Evolutionary conservation across 2,329 filamentous ascomycete genomes (phyloP).

Genomic region (Scleromitrula shiraiana): DNA sequence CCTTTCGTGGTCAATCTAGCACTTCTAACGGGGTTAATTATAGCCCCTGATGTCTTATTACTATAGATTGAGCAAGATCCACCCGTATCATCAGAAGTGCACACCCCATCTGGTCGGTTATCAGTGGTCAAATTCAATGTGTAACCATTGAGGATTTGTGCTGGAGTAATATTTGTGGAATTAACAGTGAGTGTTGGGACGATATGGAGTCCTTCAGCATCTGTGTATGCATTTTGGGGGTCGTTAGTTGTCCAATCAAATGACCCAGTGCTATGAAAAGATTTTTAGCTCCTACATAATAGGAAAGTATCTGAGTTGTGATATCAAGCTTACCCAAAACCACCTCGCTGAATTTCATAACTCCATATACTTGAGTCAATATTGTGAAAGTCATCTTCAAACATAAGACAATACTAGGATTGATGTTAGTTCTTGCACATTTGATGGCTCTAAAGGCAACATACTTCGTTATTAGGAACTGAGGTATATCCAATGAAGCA

Average conservation of each 20-base stretch:
- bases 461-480: slow-evolving; percentile 10
- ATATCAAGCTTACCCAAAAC: slow-evolving; percentile 7
- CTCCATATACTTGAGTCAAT: slow-evolving; percentile 37
- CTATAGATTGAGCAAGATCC: slow-evolving; percentile 33
- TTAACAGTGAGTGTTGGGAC: slow-evolving; percentile 44
- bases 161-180: slow-evolving; percentile 33
- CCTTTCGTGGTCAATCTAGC: slow-evolving; percentile 41
- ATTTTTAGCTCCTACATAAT: too few relatives aligned
- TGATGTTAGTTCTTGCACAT: too few relatives aligned
- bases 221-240: slow-evolving; percentile 39
- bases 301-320: too few relatives aligned
- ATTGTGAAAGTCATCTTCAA: slow-evolving; percentile 39
- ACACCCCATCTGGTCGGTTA: slow-evolving; percentile 28
- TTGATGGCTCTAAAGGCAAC: too few relatives aligned
- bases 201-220: slow-evolving; percentile 43
- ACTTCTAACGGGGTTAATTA: slow-evolving; percentile 43
- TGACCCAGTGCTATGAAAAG: slow-evolving; percentile 35
- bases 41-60: slow-evolving; percentile 36
- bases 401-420: slow-evolving; percentile 40
- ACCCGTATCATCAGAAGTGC: slow-evolving; percentile 32
- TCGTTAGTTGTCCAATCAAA: slow-evolving; percentile 49
- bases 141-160: slow-evolving; percentile 34
- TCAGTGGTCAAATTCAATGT: slow-evolving; percentile 38
- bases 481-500: slow-evolving; percentile 8
- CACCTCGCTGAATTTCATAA: slow-evolving; percentile 34